Percentiles rank a stretch among this genome's conserved stretches.
Evolutionary conservation across 2,329 filamentous ascomycete genomes (phyloP).

Genomic region (Atkinsonella hypoxylon): DNA sequence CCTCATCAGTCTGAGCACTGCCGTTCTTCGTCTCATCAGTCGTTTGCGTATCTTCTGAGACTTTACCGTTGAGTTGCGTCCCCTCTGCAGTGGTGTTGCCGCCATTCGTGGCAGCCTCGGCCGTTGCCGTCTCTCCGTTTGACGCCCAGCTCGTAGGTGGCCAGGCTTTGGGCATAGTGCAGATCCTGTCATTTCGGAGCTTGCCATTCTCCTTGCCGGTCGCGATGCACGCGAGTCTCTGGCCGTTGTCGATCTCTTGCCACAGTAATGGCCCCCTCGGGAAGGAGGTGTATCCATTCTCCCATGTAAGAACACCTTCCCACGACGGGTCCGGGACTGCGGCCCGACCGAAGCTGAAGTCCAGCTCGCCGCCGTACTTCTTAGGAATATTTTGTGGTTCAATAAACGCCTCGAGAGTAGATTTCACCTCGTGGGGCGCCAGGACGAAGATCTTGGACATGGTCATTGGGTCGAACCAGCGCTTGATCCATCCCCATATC

Average conservation of each 20-base stretch:
- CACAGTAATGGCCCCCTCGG: conserved; percentile 46
- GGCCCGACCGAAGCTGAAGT: conserved; percentile 68
- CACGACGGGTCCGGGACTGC: conserved; percentile 58
- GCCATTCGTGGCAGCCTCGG: not conserved
- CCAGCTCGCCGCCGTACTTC: conserved; percentile 76
- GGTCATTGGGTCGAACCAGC: conserved; percentile 89
- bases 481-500: conserved; percentile 90
- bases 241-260: conserved; percentile 33
- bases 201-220: conserved; percentile 35
- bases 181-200: conserved; percentile 34
- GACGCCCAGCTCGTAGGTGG: conserved; percentile 2
- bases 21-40: conserved; percentile 5
- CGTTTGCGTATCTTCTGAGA: conserved; percentile 17
- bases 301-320: conserved; percentile 37
- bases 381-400: conserved; percentile 75
- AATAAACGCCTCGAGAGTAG: conserved; percentile 71
- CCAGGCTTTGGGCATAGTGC: conserved; percentile 35
- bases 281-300: conserved; percentile 39
- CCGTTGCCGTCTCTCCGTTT: conserved; percentile 6
- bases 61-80: conserved; percentile 15
- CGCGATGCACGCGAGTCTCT: conserved; percentile 38
- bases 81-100: conserved; percentile 10
- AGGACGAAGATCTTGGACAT: conserved; percentile 96
- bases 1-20: conserved; percentile 10
- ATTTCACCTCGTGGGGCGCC: conserved; percentile 55